phyloP scores from a whole-genome alignment of 1,139 yeast genomes.

The Suhomyces chickasaworum region DNA sequence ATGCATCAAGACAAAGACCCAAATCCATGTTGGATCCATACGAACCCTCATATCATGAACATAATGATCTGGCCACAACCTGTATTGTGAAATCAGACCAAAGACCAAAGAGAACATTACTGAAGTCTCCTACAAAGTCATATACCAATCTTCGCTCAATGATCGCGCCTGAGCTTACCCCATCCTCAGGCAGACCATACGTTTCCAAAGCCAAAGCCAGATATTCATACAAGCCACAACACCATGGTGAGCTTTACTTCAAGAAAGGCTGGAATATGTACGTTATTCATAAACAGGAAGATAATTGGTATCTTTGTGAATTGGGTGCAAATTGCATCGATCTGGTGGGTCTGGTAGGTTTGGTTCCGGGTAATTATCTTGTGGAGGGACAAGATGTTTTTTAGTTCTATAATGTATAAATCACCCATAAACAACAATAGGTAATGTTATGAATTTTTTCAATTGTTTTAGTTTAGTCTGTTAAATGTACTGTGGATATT shows the following conservation, averaged over 20 bases:
- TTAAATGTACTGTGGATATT: no score
- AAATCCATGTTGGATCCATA: slow-evolving; percentile 40
- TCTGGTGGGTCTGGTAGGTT: slow-evolving; percentile 54
- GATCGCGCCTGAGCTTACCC: slow-evolving; percentile 28
- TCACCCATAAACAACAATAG: not conserved
- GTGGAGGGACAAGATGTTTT: slow-evolving; percentile 23
- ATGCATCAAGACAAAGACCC: slow-evolving; percentile 28
- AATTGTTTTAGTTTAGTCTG: not conserved
- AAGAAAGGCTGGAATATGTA: slow-evolving; percentile 73
- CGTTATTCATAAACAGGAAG: slow-evolving; percentile 75
- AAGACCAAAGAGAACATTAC: slow-evolving; percentile 12
- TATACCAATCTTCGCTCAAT: slow-evolving; percentile 36
- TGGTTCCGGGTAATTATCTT: slow-evolving; percentile 80
- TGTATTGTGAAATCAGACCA: slow-evolving; percentile 17
- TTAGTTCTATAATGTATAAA: slow-evolving; percentile 8
- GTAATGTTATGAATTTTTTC: not conserved
- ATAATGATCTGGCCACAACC: slow-evolving; percentile 20
- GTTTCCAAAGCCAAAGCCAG: slow-evolving; percentile 64
- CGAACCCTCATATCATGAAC: slow-evolving; percentile 12
- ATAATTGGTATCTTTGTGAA: slow-evolving; percentile 90
- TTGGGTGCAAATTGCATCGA: slow-evolving; percentile 56
- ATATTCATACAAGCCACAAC: slow-evolving; percentile 72
- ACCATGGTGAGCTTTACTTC: slow-evolving; percentile 78
- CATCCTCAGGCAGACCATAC: slow-evolving; percentile 53
- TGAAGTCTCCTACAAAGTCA: slow-evolving; percentile 26